Evolutionary conservation across 2,329 filamentous ascomycete species (phyloP).

Genomic region (Claviceps pusilla): DNA sequence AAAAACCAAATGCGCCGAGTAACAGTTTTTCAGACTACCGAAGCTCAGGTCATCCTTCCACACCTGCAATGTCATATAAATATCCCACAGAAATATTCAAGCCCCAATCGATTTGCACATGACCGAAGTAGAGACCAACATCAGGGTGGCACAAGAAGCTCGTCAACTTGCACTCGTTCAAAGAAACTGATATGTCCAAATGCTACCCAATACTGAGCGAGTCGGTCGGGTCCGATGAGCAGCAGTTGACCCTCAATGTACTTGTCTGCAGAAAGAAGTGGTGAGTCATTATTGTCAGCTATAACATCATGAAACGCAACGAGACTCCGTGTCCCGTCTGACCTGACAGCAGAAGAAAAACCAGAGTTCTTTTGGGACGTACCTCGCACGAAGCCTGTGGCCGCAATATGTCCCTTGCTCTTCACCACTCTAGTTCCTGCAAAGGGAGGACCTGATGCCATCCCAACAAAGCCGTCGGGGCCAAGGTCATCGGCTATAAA

Average conservation of each 20-base stretch:
- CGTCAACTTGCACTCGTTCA: conserved; percentile 43
- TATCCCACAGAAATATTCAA: too few relatives aligned
- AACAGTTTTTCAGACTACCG: too few relatives aligned
- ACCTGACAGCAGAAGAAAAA: background rate
- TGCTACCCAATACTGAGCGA: conserved; percentile 70
- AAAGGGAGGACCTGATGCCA: conserved; percentile 54
- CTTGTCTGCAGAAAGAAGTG: conserved; percentile 35
- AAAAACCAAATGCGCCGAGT: too few relatives aligned
- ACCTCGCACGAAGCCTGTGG: conserved; percentile 57
- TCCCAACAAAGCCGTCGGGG: conserved; percentile 44
- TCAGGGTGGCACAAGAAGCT: conserved; percentile 23
- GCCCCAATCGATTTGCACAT: too few relatives aligned
- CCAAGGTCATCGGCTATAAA: conserved; percentile 72
- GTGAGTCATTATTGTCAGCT: background rate
- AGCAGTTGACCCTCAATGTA: conserved; percentile 66
- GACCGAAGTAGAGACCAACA: background rate
- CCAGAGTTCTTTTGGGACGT: conserved; percentile 17
- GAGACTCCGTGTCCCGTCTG: too few relatives aligned
- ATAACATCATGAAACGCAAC: background rate
- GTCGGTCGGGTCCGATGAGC: conserved; percentile 56
- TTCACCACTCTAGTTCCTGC: conserved; percentile 57
- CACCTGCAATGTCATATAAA: too few relatives aligned
- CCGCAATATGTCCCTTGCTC: conserved; percentile 65
- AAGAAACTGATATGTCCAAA: conserved; percentile 47
- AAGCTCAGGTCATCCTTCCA: too few relatives aligned